Evolutionary conservation across 768 basidiomycete genomes (phyloP).

Genomic region (Tulasnella sp.): DNA sequence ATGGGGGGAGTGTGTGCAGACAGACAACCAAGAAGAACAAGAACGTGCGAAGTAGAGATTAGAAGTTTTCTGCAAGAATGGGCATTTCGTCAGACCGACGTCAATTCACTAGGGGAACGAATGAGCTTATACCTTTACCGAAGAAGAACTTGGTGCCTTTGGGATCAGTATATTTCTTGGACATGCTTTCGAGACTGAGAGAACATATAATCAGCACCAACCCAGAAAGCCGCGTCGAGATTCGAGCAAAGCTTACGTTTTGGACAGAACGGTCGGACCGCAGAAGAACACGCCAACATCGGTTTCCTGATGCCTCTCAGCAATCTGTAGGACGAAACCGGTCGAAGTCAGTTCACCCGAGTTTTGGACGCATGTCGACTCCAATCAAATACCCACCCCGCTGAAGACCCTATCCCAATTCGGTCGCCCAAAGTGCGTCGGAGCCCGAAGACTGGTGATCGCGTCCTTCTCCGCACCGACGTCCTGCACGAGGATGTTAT

Average conservation of each 20-base stretch:
- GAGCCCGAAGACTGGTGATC: conserved; percentile 77
- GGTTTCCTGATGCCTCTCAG: conserved; percentile 74
- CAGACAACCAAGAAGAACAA: no score
- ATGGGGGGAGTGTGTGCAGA: no score
- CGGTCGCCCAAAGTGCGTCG: conserved; percentile 86
- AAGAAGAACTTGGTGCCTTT: conserved; percentile 25
- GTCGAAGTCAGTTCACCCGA: no score
- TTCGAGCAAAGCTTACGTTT: conserved; percentile 21
- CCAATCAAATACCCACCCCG: conserved; percentile 12
- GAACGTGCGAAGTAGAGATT: no score
- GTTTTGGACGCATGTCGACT: no score
- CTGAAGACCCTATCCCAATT: conserved; percentile 70
- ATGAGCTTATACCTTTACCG: conserved; percentile 20
- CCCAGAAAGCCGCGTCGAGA: background rate
- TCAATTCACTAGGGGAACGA: background rate
- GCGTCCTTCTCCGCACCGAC: conserved; percentile 89
- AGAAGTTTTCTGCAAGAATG: background rate
- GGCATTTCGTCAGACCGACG: background rate
- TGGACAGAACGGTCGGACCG: conserved; percentile 63
- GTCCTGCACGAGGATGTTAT: conserved; percentile 86
- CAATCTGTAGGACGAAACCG: conserved; percentile 38
- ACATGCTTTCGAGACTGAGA: conserved; percentile 20
- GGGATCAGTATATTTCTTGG: conserved; percentile 26
- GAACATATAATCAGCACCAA: background rate
- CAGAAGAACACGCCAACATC: conserved; percentile 94